phyloP scores from a whole-genome alignment of 2,329 filamentous ascomycete genomes.

The Aureobasidium uvarum region DNA sequence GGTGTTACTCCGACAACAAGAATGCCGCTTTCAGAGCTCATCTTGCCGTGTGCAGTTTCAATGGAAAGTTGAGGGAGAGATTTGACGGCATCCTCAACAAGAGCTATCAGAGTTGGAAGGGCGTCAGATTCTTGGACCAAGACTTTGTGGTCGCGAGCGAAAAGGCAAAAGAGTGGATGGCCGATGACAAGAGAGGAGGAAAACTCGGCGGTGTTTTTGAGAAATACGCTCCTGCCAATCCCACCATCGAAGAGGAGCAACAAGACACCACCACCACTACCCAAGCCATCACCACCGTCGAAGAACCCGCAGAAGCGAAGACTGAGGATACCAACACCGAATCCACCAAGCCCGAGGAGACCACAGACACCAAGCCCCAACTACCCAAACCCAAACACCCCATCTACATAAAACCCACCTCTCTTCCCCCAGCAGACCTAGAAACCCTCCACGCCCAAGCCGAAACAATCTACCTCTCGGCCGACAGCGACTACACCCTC shows the following conservation, averaged over 20 bases:
- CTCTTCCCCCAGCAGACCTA: not conserved
- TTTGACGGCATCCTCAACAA: constrained; percentile 73
- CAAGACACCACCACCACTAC: not conserved
- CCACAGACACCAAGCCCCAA: constrained; percentile 30
- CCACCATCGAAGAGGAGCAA: not conserved
- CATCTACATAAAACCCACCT: not conserved
- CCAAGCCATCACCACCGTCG: not conserved
- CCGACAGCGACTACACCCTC: constrained; percentile 84
- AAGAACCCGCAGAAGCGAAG: not conserved
- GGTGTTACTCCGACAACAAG: constrained; percentile 86
- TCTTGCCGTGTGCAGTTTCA: constrained; percentile 74
- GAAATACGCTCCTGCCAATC: constrained; percentile 22
- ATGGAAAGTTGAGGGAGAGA: constrained; percentile 68
- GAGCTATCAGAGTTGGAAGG: constrained; percentile 76
- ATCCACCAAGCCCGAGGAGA: not conserved
- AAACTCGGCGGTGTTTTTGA: constrained; percentile 54
- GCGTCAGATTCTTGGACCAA: constrained; percentile 67
- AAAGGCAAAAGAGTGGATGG: constrained; percentile 68
- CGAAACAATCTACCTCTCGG: constrained; percentile 82
- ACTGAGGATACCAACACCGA: constrained; percentile 5
- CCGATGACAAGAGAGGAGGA: constrained; percentile 52
- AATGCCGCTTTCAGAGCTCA: constrained; percentile 66
- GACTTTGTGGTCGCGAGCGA: constrained; percentile 70
- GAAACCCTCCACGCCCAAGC: constrained; percentile 35
- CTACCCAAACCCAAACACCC: constrained; percentile 30